Evolutionary conservation across 108 stramenopile species (phyloP).

Genomic region (Cyclostephanos tholiformis): DNA sequence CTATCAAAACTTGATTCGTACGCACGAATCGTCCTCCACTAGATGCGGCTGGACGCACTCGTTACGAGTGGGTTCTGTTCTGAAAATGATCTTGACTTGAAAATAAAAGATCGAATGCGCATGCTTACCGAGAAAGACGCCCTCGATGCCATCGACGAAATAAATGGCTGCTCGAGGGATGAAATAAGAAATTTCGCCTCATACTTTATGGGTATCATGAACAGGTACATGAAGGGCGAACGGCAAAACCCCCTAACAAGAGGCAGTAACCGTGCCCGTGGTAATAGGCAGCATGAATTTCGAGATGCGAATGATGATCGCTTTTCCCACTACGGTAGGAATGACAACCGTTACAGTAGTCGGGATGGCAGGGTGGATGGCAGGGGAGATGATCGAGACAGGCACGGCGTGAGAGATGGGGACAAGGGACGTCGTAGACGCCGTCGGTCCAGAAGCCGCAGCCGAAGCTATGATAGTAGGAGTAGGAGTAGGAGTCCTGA

Average conservation of each 20-base stretch:
- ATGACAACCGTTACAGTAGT: background rate
- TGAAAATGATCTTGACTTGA: slow-evolving; percentile 71
- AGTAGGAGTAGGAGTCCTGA: slow-evolving; percentile 29
- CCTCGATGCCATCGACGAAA: slow-evolving; percentile 79
- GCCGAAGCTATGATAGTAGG: slow-evolving; percentile 22
- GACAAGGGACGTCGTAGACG: slow-evolving; percentile 18
- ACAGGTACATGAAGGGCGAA: slow-evolving; percentile 71
- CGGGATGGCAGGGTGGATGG: slow-evolving; percentile 9
- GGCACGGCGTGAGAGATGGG: slow-evolving; percentile 10
- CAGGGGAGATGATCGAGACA: slow-evolving; percentile 15
- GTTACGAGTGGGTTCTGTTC: slow-evolving; percentile 69
- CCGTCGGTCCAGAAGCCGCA: slow-evolving; percentile 38
- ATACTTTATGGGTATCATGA: slow-evolving; percentile 86
- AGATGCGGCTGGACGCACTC: slow-evolving; percentile 52
- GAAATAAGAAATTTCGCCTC: slow-evolving; percentile 76
- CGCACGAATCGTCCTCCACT: background rate
- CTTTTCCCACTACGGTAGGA: slow-evolving; percentile 18
- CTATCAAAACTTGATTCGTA: background rate
- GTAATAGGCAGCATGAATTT: slow-evolving; percentile 13
- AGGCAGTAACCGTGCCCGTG: slow-evolving; percentile 21
- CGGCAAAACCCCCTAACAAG: slow-evolving; percentile 20
- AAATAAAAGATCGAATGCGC: slow-evolving; percentile 71
- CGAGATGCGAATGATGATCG: slow-evolving; percentile 14
- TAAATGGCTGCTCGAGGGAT: slow-evolving; percentile 53
- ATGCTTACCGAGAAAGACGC: slow-evolving; percentile 83